Conservation (phyloP, 768 basidiomycete genomes). For the Rhodosporidiobolus sp. region DNA sequence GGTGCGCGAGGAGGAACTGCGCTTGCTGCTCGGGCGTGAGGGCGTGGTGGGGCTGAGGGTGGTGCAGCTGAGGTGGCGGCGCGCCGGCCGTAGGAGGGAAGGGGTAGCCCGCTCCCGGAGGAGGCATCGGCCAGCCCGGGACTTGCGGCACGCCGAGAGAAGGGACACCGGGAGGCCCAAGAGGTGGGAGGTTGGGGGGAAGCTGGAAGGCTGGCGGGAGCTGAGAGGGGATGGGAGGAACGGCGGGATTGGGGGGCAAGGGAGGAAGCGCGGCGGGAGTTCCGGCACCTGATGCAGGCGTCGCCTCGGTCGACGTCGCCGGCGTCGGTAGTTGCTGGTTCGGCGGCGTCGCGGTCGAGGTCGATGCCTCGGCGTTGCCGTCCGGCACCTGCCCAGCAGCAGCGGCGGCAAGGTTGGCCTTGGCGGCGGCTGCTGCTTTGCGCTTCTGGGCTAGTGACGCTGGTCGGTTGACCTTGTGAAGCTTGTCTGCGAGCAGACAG, state of each 20-base stretch:
- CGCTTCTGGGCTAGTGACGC: slow-evolving; percentile 33
- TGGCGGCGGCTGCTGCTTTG: slow-evolving; percentile 25
- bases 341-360: background rate
- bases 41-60: background rate
- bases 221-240: background rate
- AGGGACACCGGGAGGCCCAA: background rate
- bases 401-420: slow-evolving; percentile 8
- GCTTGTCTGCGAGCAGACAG: slow-evolving; percentile 18
- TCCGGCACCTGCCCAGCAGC: background rate
- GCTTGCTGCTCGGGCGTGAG: background rate
- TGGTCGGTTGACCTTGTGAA: slow-evolving; percentile 38
- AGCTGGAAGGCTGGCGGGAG: background rate
- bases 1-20: background rate
- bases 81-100: background rate
- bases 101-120: background rate
- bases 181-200: background rate
- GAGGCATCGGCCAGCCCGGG: slow-evolving; percentile 1
- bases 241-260: background rate
- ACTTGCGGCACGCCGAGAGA: background rate
- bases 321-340: background rate
- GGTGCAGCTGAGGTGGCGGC: background rate
- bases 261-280: slow-evolving; percentile 8
- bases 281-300: background rate
- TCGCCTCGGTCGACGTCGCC: background rate
- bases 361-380: background rate